Percentiles rank a stretch among this genome's conserved stretches.
Conservation (phyloP, 2,329 filamentous ascomycete species). For the Hypoxylon sp. region DNA sequence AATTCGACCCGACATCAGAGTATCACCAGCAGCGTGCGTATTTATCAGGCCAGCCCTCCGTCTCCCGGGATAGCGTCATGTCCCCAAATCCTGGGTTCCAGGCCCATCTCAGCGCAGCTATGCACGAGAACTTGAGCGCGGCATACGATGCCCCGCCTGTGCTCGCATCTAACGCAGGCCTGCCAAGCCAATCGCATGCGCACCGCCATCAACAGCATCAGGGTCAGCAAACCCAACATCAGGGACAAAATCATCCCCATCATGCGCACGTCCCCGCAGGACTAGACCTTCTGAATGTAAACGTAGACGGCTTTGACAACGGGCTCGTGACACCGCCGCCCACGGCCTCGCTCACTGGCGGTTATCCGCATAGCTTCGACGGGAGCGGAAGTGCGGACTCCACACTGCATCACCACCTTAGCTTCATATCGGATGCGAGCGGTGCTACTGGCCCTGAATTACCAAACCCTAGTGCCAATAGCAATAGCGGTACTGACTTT, state of each 20-base stretch:
- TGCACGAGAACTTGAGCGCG: conserved; percentile 70
- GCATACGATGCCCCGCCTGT: conserved; percentile 60
- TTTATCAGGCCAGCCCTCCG: conserved; percentile 55
- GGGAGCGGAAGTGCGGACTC: conserved; percentile 43
- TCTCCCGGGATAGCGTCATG: conserved; percentile 64
- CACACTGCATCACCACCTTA: conserved; percentile 54
- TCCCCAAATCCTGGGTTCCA: conserved; percentile 66
- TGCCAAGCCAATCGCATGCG: conserved; percentile 39
- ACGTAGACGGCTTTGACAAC: conserved; percentile 62
- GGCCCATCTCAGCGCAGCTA: conserved; percentile 68
- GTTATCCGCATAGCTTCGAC: conserved; percentile 62
- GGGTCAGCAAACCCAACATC: neutral
- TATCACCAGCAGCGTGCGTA: conserved; percentile 68
- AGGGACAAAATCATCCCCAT: conserved; percentile 23
- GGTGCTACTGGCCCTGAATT: conserved; percentile 52
- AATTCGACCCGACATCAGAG: conserved; percentile 71
- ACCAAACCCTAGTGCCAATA: conserved; percentile 28
- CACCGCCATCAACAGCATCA: conserved; percentile 40
- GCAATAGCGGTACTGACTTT: conserved; percentile 49
- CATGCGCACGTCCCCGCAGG: conserved; percentile 42
- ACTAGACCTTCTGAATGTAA: conserved; percentile 57
- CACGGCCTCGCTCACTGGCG: conserved; percentile 65
- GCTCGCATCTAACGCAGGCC: conserved; percentile 26
- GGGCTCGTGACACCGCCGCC: conserved; percentile 71
- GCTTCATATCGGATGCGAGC: conserved; percentile 57